Evolutionary conservation across 2,329 filamentous ascomycete species (phyloP).

Genomic region (Aureobasidium sp.): DNA sequence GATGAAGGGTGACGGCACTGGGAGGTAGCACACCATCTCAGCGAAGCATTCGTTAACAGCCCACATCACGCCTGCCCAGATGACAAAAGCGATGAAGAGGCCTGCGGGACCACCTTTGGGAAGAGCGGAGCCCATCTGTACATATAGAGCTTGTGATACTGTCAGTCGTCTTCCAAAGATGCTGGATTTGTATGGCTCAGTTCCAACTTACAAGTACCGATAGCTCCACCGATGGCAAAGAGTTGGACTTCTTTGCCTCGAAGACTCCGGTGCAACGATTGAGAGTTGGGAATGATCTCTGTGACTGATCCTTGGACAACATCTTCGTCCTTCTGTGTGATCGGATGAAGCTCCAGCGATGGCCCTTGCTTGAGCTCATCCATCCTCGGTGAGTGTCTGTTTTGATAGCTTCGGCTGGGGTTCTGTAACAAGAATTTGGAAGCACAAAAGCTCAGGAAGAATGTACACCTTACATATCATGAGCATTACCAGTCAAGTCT

Average conservation of each 20-base stretch:
- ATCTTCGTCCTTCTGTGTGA: neutral
- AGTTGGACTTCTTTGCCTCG: slow-evolving; percentile 16
- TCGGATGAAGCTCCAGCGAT: neutral
- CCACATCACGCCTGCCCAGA: slow-evolving; percentile 21
- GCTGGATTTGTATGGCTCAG: neutral
- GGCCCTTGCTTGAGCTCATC: neutral
- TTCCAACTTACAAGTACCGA: slow-evolving; percentile 15
- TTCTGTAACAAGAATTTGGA: too few species aligned
- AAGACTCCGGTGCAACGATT: slow-evolving; percentile 7
- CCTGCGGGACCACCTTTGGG: slow-evolving; percentile 35
- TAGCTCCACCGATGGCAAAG: slow-evolving; percentile 16
- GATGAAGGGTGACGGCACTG: slow-evolving; percentile 6
- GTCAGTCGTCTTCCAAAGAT: neutral
- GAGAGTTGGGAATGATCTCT: neutral
- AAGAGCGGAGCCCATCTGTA: slow-evolving; percentile 16
- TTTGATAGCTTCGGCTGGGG: too few species aligned
- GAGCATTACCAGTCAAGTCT: too few species aligned
- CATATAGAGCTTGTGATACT: neutral
- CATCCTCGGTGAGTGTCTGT: neutral
- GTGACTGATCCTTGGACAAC: neutral
- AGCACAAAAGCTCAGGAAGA: too few species aligned
- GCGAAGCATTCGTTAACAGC: slow-evolving; percentile 15
- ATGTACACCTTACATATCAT: too few species aligned
- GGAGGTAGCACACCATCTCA: slow-evolving; percentile 4
- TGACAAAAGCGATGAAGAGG: slow-evolving; percentile 28